A percentile compares a stretch with the other conserved stretches of the same genome.
These are phyloP conservation scores for Iris macrosiphon DNA, from an alignment of 106 monocot genomes.

Conservation along the genomic window DNA sequence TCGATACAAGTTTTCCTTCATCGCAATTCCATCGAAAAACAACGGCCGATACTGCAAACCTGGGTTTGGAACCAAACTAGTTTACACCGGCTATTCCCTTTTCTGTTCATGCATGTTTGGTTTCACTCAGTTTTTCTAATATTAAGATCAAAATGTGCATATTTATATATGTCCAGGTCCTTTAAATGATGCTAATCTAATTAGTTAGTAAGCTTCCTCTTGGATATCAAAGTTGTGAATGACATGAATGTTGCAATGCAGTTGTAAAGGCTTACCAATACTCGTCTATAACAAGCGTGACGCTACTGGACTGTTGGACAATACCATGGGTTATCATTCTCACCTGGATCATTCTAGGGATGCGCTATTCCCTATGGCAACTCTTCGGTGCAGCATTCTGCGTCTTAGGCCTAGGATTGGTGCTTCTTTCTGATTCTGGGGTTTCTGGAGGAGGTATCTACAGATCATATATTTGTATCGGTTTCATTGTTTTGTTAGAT, in stretches of 20 bases:
- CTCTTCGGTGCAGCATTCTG: conserved; percentile 17
- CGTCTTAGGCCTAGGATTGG: conserved; percentile 21
- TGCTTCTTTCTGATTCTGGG: conserved; percentile 22
- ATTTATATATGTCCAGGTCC: not conserved
- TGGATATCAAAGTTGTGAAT: not conserved
- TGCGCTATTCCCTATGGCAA: conserved; percentile 23
- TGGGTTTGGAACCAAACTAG: no score
- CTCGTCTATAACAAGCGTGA: conserved; percentile 31
- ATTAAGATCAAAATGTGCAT: not conserved
- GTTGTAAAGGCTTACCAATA: conserved; percentile 25
- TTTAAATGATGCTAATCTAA: not conserved
- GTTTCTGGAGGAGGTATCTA: conserved; percentile 13
- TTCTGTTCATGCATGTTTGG: not conserved
- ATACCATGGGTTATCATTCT: conserved; percentile 30
- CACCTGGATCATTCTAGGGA: conserved; percentile 16
- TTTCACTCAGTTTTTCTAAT: not conserved
- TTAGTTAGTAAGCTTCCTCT: not conserved
- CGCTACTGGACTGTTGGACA: conserved; percentile 32
- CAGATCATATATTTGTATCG: no score
- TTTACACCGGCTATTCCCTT: no score
- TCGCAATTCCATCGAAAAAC: no score
- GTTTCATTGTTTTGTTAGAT: no score
- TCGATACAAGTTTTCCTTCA: no score
- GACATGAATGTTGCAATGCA: conserved; percentile 4
- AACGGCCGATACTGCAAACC: no score